Base-by-base conservation (phyloP, 768 basidiomycete species). In the Crepidotus variabilis region DNA sequence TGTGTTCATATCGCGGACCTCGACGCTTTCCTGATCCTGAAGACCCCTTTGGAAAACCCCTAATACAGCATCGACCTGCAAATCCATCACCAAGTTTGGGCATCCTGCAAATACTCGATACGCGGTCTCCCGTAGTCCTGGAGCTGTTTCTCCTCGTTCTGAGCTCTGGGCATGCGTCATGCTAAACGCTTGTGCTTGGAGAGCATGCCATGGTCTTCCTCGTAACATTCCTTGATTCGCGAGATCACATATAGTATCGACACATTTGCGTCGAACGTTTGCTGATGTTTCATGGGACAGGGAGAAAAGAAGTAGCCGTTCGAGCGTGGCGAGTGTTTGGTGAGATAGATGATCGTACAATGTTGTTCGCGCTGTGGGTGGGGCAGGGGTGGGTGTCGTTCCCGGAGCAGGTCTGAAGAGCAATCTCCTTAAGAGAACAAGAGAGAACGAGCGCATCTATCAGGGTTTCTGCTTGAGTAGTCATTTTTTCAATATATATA, bases 361-460 rank as follows among this genome's bases (percentile, higher is more conserved):
- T 1, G 86, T 81, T n/a, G 80, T 68, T n/a, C 78, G 73, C 14
- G 73, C 70, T 22, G 66, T 35, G 53, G 67, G 58, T 59, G 61
- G 34, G 10, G 61, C 56, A 43, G 61, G 57, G 49, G 63, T 24
- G 24, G 58, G 54, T 52, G 60, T 39, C 52, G 66, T 3, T 22
- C 59, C 33, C 20, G 65, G 80, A 1, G 82, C 71, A 0, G 85
- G 63, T 6, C 90, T 82, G 69, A 93, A 92, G 28, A 91, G 81
- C 2, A 93, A 78, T 5, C 91, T 83, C 8, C 91, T 84, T 24
- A 92, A 80, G 28, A 92, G 81, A 9, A 93, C 90, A 24, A 92
- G 76, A 1, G 90, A 90, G 70, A 92, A 92, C 0, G 88, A 88
- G 24, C 90, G 85, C 90, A 92, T 92, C 89, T 91, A 53, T 22